A percentile compares a stretch with the other conserved stretches of the same genome.
Conservation (phyloP, 2,329 filamentous ascomycete genomes). For the Colletotrichum viniferum region DNA sequence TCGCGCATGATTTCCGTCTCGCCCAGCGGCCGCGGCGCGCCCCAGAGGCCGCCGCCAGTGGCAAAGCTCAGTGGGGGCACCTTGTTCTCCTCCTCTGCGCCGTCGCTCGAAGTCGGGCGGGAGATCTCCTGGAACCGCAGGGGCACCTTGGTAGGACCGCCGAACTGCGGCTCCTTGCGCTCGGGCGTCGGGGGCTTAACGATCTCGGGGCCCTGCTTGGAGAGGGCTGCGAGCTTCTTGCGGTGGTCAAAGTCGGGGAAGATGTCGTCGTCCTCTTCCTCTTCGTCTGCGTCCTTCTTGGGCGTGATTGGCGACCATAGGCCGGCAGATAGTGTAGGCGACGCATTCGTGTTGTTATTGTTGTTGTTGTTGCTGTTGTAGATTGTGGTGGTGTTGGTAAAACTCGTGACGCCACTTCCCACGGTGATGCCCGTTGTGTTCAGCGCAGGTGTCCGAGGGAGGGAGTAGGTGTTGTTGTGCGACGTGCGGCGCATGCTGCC, state of each 20-base stretch:
- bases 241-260: constrained; percentile 56
- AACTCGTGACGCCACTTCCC: constrained; percentile 41
- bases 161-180: constrained; percentile 22
- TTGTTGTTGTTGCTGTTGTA: background rate
- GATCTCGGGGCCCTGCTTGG: constrained; percentile 3
- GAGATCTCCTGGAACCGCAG: constrained; percentile 21
- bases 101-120: constrained; percentile 20
- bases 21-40: constrained; percentile 45
- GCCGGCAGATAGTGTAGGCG: constrained; percentile 48
- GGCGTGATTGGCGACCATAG: constrained; percentile 50
- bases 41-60: constrained; percentile 50
- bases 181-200: constrained; percentile 22
- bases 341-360: constrained; percentile 22
- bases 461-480: constrained; percentile 17
- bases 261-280: constrained; percentile 56
- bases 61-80: constrained; percentile 40
- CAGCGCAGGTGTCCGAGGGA: constrained; percentile 31
- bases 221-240: constrained; percentile 27
- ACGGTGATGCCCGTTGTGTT: constrained; percentile 41
- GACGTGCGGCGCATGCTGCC: constrained; percentile 37
- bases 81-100: constrained; percentile 34
- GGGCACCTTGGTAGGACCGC: constrained; percentile 13
- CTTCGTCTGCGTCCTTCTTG: constrained; percentile 40
- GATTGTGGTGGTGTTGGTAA: constrained; percentile 22
- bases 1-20: constrained; percentile 51